These are phyloP conservation scores for Calonectria honghensis DNA, from an alignment of 2,329 filamentous ascomycete genomes.

Conservation along the genomic window DNA sequence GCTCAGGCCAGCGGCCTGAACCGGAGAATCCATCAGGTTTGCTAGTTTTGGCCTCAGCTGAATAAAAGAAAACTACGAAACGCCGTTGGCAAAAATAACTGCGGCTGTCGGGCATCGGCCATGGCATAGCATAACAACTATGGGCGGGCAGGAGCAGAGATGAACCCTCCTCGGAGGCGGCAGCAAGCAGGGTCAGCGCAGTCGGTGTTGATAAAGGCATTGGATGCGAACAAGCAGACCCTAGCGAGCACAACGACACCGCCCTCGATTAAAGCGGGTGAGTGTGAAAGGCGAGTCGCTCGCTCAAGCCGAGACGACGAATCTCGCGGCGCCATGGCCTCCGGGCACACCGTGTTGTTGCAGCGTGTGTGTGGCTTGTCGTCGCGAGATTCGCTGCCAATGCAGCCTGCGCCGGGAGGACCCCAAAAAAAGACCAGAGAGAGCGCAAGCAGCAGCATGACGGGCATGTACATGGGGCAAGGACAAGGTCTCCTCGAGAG, in stretches of 20 bases:
- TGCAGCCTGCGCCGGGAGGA: background rate
- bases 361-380: constrained; percentile 22
- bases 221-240: constrained; percentile 30
- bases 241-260: constrained; percentile 14
- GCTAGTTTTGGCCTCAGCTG: constrained; percentile 8
- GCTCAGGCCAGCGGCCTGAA: constrained; percentile 22
- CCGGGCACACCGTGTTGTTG: constrained; percentile 21
- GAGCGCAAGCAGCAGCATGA: constrained; percentile 28
- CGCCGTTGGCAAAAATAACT: constrained; percentile 1
- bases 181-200: constrained; percentile 29
- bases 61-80: background rate
- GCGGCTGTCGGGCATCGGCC: constrained; percentile 12
- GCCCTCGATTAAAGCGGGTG: background rate
- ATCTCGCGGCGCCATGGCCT: constrained; percentile 20
- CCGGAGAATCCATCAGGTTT: constrained; percentile 22
- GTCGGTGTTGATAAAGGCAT: constrained; percentile 26
- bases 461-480: constrained; percentile 21
- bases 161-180: constrained; percentile 8
- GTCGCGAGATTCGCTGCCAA: constrained; percentile 17
- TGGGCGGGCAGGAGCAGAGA: constrained; percentile 24
- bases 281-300: constrained; percentile 10
- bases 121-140: constrained; percentile 23
- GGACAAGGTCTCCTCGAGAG: constrained; percentile 2
- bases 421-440: constrained; percentile 22
- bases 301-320: constrained; percentile 24